Evolutionary conservation across 1,284 basidiomycete species (phyloP).

Genomic region (Leccinum subspadiceum): DNA sequence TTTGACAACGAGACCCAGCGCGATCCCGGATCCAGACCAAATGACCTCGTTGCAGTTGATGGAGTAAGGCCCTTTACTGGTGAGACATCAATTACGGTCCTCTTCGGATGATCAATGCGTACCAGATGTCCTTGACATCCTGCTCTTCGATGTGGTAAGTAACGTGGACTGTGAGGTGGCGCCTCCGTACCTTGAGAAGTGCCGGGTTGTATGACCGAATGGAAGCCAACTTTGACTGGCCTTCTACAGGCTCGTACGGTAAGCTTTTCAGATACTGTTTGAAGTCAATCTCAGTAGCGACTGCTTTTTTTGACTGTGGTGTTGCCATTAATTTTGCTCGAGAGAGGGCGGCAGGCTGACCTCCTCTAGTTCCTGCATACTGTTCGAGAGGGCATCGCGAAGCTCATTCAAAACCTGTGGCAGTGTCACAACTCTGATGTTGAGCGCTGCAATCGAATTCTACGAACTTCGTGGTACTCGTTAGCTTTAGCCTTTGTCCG

Average conservation of each 20-base stretch:
- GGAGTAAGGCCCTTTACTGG: constrained; percentile 13
- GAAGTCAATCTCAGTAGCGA: constrained; percentile 20
- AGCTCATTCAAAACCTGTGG: constrained; percentile 23
- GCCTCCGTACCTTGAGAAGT: constrained; percentile 20
- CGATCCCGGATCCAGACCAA: constrained; percentile 25
- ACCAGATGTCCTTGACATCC: constrained; percentile 11
- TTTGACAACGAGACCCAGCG: constrained; percentile 22
- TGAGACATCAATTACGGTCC: background rate
- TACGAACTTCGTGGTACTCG: constrained; percentile 23
- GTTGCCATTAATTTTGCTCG: constrained; percentile 1
- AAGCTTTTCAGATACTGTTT: constrained; percentile 4
- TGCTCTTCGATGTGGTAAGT: constrained; percentile 10
- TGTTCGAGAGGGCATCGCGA: constrained; percentile 15
- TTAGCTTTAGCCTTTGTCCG: constrained; percentile 16
- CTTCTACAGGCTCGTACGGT: constrained; percentile 15
- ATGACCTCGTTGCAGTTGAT: constrained; percentile 21
- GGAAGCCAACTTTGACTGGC: constrained; percentile 14
- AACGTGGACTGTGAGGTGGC: background rate
- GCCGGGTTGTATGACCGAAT: constrained; percentile 5
- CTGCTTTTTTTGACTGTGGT: constrained; percentile 12
- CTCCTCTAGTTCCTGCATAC: constrained; percentile 25
- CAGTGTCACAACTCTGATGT: constrained; percentile 1
- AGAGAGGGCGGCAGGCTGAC: constrained; percentile 1
- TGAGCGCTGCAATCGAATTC: background rate
- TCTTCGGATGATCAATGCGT: background rate